phyloP scores from a whole-genome alignment of 768 basidiomycete species.

The Termitomyces sp. region DNA sequence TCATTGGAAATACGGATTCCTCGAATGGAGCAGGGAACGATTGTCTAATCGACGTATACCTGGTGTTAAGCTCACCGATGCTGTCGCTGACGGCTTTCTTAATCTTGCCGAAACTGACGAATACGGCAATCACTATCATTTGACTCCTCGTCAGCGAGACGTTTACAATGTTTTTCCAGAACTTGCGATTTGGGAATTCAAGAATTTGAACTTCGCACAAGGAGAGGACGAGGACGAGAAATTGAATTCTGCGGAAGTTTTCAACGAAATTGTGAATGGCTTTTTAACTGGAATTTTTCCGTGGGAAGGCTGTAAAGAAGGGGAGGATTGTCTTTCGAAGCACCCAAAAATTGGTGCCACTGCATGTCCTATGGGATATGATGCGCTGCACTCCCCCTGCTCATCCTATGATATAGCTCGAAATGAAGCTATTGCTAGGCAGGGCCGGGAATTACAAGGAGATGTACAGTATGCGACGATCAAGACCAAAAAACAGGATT shows the following conservation, averaged over 20 bases:
- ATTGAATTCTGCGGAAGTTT: not conserved
- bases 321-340: too few species aligned
- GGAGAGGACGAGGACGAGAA: not conserved
- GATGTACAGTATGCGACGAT: not conserved
- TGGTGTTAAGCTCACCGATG: too few species aligned
- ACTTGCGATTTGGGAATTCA: too few species aligned
- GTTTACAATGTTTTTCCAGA: too few species aligned
- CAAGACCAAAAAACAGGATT: not conserved
- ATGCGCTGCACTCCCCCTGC: not conserved
- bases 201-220: too few species aligned
- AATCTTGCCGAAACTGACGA: not conserved
- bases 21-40: not conserved
- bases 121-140: not conserved
- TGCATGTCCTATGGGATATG: not conserved
- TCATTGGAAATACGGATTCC: not conserved
- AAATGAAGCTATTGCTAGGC: not conserved
- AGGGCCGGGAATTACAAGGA: not conserved
- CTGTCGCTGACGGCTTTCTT: too few species aligned
- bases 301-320: too few species aligned
- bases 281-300: too few species aligned
- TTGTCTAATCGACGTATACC: too few species aligned
- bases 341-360: too few species aligned
- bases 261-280: too few species aligned
- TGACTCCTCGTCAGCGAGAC: not conserved
- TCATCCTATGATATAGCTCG: not conserved